Percentiles rank a stretch among this genome's conserved stretches.
Conservation (phyloP, 768 basidiomycete genomes). For the Mycena rebaudengoi region DNA sequence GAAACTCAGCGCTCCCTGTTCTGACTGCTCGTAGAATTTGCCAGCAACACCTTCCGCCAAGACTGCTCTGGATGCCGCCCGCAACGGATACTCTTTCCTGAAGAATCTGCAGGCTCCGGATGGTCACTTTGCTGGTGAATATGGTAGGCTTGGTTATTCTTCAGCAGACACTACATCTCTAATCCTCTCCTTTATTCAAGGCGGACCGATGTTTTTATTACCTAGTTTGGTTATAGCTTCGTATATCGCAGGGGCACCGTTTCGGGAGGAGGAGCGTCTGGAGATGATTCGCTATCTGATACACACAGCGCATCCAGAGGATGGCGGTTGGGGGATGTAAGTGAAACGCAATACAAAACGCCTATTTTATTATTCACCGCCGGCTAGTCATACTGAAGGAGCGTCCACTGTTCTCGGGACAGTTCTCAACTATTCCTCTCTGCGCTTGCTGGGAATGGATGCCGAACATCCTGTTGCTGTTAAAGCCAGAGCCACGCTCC, state of each 20-base stretch:
- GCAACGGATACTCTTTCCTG: constrained; percentile 89
- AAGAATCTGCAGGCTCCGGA: constrained; percentile 88
- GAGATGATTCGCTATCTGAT: constrained; percentile 94
- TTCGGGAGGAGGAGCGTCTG: constrained; percentile 79
- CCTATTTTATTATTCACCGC: constrained; percentile 6
- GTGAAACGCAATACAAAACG: constrained; percentile 37
- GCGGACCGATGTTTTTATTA: constrained; percentile 89
- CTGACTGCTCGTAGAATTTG: constrained; percentile 11
- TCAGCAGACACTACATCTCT: too few species aligned
- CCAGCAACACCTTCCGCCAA: constrained; percentile 62
- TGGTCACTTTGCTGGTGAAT: constrained; percentile 97
- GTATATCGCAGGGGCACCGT: constrained; percentile 84
- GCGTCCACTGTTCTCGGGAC: constrained; percentile 94
- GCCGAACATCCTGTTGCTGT: constrained; percentile 86
- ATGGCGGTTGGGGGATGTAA: constrained; percentile 99
- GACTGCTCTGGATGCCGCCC: constrained; percentile 78
- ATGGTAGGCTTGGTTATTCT: too few species aligned
- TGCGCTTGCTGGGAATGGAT: constrained; percentile 85
- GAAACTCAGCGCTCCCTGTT: neutral
- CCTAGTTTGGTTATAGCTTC: constrained; percentile 92
- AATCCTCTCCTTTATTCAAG: too few species aligned
- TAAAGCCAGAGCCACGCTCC: constrained; percentile 82
- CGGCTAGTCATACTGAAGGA: constrained; percentile 86
- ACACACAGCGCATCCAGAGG: constrained; percentile 77
- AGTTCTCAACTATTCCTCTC: constrained; percentile 85